Evolutionary conservation across 1,139 yeast genomes (phyloP).

Genomic region (Geotrichum bryndzae): DNA sequence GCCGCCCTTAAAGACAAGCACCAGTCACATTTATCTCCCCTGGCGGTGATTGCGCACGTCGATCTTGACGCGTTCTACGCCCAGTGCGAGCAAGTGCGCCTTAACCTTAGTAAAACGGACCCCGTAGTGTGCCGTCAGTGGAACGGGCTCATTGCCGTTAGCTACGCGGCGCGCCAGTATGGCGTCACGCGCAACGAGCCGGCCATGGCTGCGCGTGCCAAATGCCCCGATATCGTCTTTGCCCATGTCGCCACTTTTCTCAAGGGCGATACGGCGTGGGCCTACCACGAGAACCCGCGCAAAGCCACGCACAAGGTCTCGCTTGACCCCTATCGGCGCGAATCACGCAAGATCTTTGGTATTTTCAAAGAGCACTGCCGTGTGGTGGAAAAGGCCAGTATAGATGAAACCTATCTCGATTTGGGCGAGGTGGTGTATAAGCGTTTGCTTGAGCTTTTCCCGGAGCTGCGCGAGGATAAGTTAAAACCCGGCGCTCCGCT

Average conservation of each 20-base stretch:
- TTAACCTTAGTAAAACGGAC: conserved; percentile 55
- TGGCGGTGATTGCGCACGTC: conserved; percentile 77
- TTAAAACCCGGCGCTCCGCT: conserved; percentile 32
- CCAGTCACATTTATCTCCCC: conserved; percentile 45
- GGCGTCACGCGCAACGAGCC: conserved; percentile 79
- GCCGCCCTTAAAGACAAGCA: conserved; percentile 21
- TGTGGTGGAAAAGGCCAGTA: conserved; percentile 83
- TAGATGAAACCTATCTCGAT: conserved; percentile 87
- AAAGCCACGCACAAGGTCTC: conserved; percentile 64
- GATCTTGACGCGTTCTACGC: conserved; percentile 95
- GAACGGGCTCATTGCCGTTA: conserved; percentile 80
- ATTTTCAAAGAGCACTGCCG: conserved; percentile 43
- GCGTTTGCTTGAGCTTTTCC: conserved; percentile 35
- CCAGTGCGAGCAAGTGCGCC: conserved; percentile 79
- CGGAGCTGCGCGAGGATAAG: conserved; percentile 31
- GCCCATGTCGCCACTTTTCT: conserved; percentile 94
- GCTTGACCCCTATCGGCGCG: conserved; percentile 84
- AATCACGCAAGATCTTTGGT: conserved; percentile 70
- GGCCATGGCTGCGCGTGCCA: conserved; percentile 56
- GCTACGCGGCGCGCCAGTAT: conserved; percentile 68
- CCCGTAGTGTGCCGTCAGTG: conserved; percentile 96
- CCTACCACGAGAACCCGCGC: conserved; percentile 48
- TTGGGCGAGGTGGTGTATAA: conserved; percentile 52
- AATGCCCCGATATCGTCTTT: conserved; percentile 68
- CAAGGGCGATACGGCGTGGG: conserved; percentile 82